A percentile compares a stretch with the other conserved stretches of the same genome.
Evolutionary conservation across 2,329 filamentous ascomycete species (phyloP).

Genomic region (Alternaria metachromatica): DNA sequence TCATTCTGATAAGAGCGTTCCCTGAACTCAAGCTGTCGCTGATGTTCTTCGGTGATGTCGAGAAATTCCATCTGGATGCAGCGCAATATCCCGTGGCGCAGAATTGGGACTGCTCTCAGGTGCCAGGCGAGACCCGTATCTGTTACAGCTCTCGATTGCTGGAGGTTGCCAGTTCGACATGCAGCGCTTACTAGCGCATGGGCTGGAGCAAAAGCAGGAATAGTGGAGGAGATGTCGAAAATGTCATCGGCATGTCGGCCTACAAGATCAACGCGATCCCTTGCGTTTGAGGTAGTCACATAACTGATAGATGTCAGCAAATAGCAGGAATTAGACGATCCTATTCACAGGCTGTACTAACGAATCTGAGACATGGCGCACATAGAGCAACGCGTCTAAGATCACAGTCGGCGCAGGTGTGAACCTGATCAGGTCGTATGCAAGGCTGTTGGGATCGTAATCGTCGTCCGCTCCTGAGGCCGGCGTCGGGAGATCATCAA

Average conservation of each 20-base stretch:
- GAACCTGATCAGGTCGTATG: conserved; percentile 42
- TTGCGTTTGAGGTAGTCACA: conserved; percentile 40
- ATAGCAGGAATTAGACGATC: neutral
- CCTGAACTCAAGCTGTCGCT: conserved; percentile 49
- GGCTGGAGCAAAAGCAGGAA: conserved; percentile 46
- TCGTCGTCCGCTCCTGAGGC: conserved; percentile 12
- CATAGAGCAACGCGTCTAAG: conserved; percentile 61
- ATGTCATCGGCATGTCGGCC: conserved; percentile 51
- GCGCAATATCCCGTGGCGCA: conserved; percentile 47
- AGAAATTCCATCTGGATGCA: conserved; percentile 54
- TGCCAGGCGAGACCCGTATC: conserved; percentile 36
- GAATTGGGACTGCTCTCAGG: conserved; percentile 54
- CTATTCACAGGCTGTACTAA: neutral
- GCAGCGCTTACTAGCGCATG: conserved; percentile 49
- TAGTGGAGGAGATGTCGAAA: conserved; percentile 40
- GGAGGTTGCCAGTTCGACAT: conserved; percentile 43
- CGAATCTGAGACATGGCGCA: conserved; percentile 53
- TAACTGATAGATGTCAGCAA: conserved; percentile 27
- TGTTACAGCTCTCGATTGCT: conserved; percentile 44
- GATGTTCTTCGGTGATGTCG: conserved; percentile 45
- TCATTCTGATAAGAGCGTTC: conserved; percentile 57
- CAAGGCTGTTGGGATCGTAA: conserved; percentile 12
- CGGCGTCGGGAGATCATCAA: conserved; percentile 25
- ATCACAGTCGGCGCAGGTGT: conserved; percentile 50
- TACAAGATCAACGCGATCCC: conserved; percentile 45